Conservation (phyloP, 768 basidiomycete species). For the Mycena sanguinolenta region DNA sequence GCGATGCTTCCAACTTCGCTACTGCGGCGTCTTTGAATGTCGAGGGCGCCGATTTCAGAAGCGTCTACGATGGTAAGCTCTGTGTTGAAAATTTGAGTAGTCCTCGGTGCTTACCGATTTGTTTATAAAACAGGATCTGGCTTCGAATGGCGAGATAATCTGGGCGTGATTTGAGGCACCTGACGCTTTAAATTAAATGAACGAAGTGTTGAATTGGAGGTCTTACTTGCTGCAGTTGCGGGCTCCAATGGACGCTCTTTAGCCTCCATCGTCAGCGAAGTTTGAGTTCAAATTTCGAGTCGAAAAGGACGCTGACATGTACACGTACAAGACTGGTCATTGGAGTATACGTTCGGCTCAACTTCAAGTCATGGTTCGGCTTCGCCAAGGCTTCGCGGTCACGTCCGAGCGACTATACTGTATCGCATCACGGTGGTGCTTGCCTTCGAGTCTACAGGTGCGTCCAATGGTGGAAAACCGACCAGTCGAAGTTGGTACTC, state of each 20-base stretch:
- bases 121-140: not conserved
- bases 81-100: not conserved
- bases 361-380: too few relatives aligned
- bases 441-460: too few relatives aligned
- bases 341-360: too few relatives aligned
- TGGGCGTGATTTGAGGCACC: not conserved
- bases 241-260: constrained; percentile 6
- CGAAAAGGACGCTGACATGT: too few relatives aligned
- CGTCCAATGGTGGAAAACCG: too few relatives aligned
- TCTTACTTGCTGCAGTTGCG: not conserved
- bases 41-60: not conserved
- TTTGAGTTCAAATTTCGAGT: not conserved
- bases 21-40: not conserved
- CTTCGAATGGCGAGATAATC: not conserved
- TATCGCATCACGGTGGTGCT: too few relatives aligned
- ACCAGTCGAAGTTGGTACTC: too few relatives aligned
- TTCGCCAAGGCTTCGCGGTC: too few relatives aligned
- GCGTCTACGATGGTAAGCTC: not conserved
- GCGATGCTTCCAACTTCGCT: not conserved
- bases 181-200: not conserved
- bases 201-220: too few relatives aligned
- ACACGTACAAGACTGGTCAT: too few relatives aligned
- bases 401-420: too few relatives aligned
- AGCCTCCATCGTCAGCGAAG: not conserved
- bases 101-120: not conserved